These are phyloP conservation scores for Salix exigua DNA, from an alignment of 345 rosid genomes.

Conservation along the genomic window DNA sequence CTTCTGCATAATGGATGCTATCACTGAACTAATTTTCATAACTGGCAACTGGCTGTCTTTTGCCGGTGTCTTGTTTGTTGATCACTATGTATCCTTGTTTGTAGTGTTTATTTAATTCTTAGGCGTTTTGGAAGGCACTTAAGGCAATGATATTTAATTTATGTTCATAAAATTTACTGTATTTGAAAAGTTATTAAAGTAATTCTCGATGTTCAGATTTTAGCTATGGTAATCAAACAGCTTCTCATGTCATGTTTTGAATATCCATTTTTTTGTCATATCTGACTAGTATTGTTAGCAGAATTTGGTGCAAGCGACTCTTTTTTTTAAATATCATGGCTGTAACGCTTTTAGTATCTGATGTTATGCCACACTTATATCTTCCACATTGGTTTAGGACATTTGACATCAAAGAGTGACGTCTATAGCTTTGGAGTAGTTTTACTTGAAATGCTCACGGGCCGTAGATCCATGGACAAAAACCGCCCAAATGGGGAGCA, in stretches of 20 bases:
- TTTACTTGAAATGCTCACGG: slow-evolving; percentile 37
- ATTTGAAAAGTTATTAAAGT: too few species aligned
- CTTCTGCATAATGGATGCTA: neutral
- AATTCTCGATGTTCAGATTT: too few species aligned
- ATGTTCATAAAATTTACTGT: too few species aligned
- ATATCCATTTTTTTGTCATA: too few species aligned
- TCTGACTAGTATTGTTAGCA: too few species aligned
- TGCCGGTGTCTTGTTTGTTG: neutral
- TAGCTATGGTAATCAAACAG: too few species aligned
- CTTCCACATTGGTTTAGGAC: slow-evolving; percentile 21
- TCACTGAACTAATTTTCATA: neutral
- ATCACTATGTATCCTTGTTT: neutral
- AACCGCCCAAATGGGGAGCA: slow-evolving; percentile 91
- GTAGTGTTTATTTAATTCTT: neutral
- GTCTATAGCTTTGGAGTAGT: slow-evolving; percentile 43
- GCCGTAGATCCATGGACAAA: slow-evolving; percentile 61
- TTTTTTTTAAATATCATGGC: too few species aligned
- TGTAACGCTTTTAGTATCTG: neutral
- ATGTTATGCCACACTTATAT: neutral
- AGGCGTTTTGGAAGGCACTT: too few species aligned
- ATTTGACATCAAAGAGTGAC: slow-evolving; percentile 37
- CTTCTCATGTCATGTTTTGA: too few species aligned
- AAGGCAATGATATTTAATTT: too few species aligned
- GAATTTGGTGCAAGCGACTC: too few species aligned
- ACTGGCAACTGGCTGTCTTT: neutral